Base-by-base conservation (phyloP, 2,329 filamentous ascomycete species). In the Penicillium griseofulvum region DNA sequence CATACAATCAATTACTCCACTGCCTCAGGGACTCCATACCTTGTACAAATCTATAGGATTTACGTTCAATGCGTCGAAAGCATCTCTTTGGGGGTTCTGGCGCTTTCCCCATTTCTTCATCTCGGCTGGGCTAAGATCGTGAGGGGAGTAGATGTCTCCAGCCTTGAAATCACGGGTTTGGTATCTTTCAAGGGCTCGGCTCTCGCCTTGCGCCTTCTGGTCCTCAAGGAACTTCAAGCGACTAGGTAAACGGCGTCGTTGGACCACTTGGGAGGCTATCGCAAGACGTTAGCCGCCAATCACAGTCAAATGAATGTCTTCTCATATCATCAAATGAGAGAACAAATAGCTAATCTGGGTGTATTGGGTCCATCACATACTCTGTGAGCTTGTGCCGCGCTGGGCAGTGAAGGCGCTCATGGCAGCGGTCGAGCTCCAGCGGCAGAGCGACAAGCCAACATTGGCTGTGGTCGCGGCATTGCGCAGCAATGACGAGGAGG, bases 141-240 rank as follows among this genome's bases (percentile, higher is more conserved):
- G 89, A 33, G 94, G 94, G 56, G 91, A 83, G 76, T 97, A 97
- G 49, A 97, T 82, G 70, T 97, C 92, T 64, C 94, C 94, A 0
- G 78, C 67, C 65, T 81, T 80, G 87, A 89, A 97, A 38, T 82
- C 80, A 45, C 92, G 86, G 34, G 83, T 81, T 74, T 75, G 70
- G 34, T 72, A 74, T 59, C 59, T 71, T 55, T 78, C 72, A 41
- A 79, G 61, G 5, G 65, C 63, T 50, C 67, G 66, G 49, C 71
- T 74, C 56, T 78, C 74, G 38, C 66, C 64, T 50, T 69, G 69
- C 10, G 65, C 56, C 56, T 68, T 71, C 56, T 75, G 71, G 31
- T 75, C 68, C 57, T 73, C 67, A 19, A 74, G 60, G 46, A 73
- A 68, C 57, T 60, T 65, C 43, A 66, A 55, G 54, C 72, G 71